Evolutionary conservation across 2,329 filamentous ascomycete species (phyloP), one percentile per base, ranked within the genome.

Genomic region (Penicillium sp.): DNA sequence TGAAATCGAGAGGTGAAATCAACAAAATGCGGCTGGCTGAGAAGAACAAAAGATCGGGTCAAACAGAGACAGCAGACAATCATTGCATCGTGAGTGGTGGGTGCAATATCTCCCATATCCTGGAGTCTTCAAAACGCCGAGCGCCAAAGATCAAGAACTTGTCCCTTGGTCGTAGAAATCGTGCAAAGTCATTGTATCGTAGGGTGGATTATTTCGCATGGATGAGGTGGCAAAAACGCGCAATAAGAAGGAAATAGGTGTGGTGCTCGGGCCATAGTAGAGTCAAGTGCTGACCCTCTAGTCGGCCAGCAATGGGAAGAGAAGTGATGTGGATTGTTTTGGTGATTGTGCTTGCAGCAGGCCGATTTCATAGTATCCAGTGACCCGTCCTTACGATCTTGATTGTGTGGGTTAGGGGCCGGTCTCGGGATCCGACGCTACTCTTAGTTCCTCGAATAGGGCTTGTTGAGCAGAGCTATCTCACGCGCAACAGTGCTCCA

Each of bases 401-500:
- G 8, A 16, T n/a, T 4, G 7, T 17, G 11, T 38, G 22, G 16
- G 31, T 42, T 16, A 3, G 19, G 7, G 10, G 16, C 22, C 3
- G 19, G 26, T 10, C 19, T 11, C 26, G 3, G 12, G 36, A 16
- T 19, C 12, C 28, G 36, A 50, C 31, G 19, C n/a, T 30, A 33
- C 25, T 25, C 30, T 50, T 57, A 62, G 37, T 72, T 78, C 73
- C 89, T 81, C 17, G 90, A 88, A 75, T 97, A 97, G 16, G 94
- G 94, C 66, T 89, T 87, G 71, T 99, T 99, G 91, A 99, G 95
- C 28, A 93, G 80, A 5, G 94, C 92, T 63, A 99, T 92, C 75
- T 97, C 93, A 62, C 91, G 83, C 7, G 91, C 83, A 58, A 97
- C 88, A 45, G 90, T 90, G 8, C 84, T 83, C 94, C 94, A 99